A percentile compares a stretch with the other conserved stretches of the same genome.
These are phyloP conservation scores for Paxillus ammoniavirescens DNA, from an alignment of 768 basidiomycete genomes.

Conservation along the genomic window DNA sequence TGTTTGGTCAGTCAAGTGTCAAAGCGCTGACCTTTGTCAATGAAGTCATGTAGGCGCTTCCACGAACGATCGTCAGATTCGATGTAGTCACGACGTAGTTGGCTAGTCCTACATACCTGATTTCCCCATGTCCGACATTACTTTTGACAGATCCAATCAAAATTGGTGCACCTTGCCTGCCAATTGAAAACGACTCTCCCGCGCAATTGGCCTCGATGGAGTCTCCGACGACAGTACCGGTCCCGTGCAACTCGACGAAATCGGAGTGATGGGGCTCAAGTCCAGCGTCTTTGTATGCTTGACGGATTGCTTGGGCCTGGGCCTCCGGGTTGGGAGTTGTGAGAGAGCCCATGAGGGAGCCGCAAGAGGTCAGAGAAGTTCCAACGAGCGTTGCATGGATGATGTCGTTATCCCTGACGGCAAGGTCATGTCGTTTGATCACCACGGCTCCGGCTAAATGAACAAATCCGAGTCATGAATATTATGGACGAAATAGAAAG, in stretches of 20 bases:
- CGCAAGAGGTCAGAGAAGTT: constrained; percentile 38
- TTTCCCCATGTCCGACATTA: constrained; percentile 39
- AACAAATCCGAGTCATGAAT: background rate
- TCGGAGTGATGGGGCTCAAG: constrained; percentile 38
- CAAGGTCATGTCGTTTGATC: constrained; percentile 38
- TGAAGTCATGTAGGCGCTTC: constrained; percentile 42
- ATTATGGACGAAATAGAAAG: background rate
- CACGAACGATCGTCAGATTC: background rate
- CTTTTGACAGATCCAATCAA: constrained; percentile 46
- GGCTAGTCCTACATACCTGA: constrained; percentile 13
- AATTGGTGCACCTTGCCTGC: constrained; percentile 28
- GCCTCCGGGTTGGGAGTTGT: constrained; percentile 36
- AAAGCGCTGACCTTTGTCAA: constrained; percentile 37
- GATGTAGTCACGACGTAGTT: constrained; percentile 12
- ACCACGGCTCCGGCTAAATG: constrained; percentile 32
- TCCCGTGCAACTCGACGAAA: constrained; percentile 45
- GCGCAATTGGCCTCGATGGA: constrained; percentile 46
- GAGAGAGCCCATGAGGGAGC: constrained; percentile 33
- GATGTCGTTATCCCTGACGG: constrained; percentile 37
- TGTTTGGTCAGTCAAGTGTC: constrained; percentile 27
- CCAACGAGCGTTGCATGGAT: constrained; percentile 44
- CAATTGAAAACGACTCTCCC: constrained; percentile 30
- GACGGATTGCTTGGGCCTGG: constrained; percentile 37
- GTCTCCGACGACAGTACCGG: constrained; percentile 45
- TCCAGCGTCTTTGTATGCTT: constrained; percentile 33